Evolutionary conservation across 1,284 basidiomycete species (phyloP).

Genomic region (Butyriboletus regius): DNA sequence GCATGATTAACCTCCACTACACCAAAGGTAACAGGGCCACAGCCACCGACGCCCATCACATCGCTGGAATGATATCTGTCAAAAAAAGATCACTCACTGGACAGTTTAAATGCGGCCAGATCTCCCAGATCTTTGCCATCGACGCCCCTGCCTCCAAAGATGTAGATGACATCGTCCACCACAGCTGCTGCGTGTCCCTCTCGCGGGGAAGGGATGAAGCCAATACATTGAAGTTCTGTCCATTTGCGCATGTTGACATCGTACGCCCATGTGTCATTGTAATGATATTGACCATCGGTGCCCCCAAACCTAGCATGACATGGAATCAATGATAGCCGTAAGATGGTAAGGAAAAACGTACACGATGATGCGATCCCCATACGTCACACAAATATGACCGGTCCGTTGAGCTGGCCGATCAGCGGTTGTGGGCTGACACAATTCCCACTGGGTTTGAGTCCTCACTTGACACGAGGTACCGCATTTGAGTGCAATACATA

Average conservation of each 20-base stretch:
- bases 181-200: constrained; percentile 96
- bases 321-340: constrained; percentile 9
- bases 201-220: constrained; percentile 91
- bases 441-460: constrained; percentile 71
- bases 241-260: constrained; percentile 77
- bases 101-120: constrained; percentile 92
- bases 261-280: constrained; percentile 98
- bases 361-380: constrained; percentile 81
- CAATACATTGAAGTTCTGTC: constrained; percentile 93
- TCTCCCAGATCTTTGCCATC: constrained; percentile 95
- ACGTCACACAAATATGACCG: constrained; percentile 85
- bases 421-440: constrained; percentile 55
- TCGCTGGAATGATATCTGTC: background rate
- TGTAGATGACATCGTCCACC: constrained; percentile 96
- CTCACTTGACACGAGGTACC: constrained; percentile 40
- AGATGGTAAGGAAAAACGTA: constrained; percentile 36
- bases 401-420: constrained; percentile 81
- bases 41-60: background rate
- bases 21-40: background rate
- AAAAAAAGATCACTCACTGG: constrained; percentile 54
- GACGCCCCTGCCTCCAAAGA: constrained; percentile 94
- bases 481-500: background rate
- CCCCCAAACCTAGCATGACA: constrained; percentile 75
- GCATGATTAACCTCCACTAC: constrained; percentile 10
- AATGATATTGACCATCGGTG: constrained; percentile 96